phyloP scores from a whole-genome alignment of 495 filamentous ascomycete genomes.

The Letharia columbiana region DNA sequence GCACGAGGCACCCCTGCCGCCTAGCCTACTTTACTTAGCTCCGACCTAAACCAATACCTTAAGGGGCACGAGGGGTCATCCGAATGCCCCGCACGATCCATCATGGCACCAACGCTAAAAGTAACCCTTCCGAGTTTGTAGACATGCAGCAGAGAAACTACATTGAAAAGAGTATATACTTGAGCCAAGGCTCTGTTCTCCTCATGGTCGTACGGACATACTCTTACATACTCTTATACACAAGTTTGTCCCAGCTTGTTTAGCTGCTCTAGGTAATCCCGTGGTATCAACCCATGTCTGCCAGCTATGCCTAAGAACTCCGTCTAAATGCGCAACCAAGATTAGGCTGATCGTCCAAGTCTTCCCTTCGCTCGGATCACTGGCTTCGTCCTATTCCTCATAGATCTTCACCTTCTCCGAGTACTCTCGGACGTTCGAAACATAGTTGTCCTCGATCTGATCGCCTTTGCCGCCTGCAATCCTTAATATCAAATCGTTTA shows the following conservation, averaged over 20 bases:
- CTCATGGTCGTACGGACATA: neutral
- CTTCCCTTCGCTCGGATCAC: neutral
- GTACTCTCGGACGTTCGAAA: constrained; percentile 74
- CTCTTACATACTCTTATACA: neutral
- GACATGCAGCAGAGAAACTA: neutral
- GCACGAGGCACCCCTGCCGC: constrained; percentile 1
- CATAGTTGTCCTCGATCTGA: constrained; percentile 64
- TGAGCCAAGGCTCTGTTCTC: neutral
- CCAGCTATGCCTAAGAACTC: neutral
- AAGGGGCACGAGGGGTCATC: neutral
- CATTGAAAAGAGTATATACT: neutral
- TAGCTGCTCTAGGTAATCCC: neutral
- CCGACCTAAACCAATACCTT: neutral
- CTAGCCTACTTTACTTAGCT: neutral
- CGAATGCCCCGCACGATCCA: neutral
- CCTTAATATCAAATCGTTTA: constrained; percentile 84
- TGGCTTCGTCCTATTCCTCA: constrained; percentile 42
- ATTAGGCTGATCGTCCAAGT: neutral
- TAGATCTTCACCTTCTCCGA: constrained; percentile 70
- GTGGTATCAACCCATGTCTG: constrained; percentile 14
- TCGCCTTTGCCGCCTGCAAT: constrained; percentile 85
- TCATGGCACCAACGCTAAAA: too few species aligned
- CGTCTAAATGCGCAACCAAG: neutral
- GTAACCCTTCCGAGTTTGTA: neutral
- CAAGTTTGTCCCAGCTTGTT: neutral